phyloP scores from a whole-genome alignment of 2,329 filamentous ascomycete species.

The Colletotrichum neosansevieriae region DNA sequence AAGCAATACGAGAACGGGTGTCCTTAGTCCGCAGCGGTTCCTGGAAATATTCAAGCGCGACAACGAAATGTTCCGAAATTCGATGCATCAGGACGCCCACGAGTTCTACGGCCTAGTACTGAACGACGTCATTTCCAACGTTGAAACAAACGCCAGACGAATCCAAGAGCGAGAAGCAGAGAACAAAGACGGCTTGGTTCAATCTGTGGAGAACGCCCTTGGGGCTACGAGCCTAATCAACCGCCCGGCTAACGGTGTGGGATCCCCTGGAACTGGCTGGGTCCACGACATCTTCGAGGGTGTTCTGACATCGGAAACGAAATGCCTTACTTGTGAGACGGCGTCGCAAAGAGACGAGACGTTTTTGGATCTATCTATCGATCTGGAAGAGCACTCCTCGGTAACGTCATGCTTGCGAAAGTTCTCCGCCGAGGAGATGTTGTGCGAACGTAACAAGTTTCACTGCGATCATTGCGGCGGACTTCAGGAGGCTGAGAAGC shows the following conservation, averaged over 20 bases:
- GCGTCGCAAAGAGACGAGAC: conserved; percentile 95
- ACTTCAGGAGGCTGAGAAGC: conserved; percentile 96
- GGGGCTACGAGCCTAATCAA: conserved; percentile 48
- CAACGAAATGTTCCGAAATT: conserved; percentile 96
- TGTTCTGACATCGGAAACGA: conserved; percentile 92
- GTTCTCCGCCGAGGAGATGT: conserved; percentile 98
- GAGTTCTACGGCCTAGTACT: conserved; percentile 95
- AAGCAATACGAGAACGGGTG: conserved; percentile 84
- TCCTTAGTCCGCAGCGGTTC: conserved; percentile 92
- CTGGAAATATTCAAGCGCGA: conserved; percentile 93
- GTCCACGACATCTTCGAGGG: conserved; percentile 98
- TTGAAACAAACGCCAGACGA: conserved; percentile 85
- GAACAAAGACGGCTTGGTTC: conserved; percentile 58
- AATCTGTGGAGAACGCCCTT: conserved; percentile 60
- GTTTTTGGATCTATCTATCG: conserved; percentile 95
- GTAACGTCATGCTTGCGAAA: conserved; percentile 95
- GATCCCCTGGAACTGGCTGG: conserved; percentile 81
- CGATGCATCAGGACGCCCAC: conserved; percentile 98
- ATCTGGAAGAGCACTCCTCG: conserved; percentile 93
- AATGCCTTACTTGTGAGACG: conserved; percentile 96
- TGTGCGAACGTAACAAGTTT: conserved; percentile 98
- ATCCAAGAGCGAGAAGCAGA: conserved; percentile 63
- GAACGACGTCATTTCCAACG: conserved; percentile 95
- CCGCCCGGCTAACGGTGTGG: conserved; percentile 55
- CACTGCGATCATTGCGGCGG: conserved; percentile 98